Evolutionary conservation across 805 yeast species (phyloP).

Genomic region (Myxozyma geophila): DNA sequence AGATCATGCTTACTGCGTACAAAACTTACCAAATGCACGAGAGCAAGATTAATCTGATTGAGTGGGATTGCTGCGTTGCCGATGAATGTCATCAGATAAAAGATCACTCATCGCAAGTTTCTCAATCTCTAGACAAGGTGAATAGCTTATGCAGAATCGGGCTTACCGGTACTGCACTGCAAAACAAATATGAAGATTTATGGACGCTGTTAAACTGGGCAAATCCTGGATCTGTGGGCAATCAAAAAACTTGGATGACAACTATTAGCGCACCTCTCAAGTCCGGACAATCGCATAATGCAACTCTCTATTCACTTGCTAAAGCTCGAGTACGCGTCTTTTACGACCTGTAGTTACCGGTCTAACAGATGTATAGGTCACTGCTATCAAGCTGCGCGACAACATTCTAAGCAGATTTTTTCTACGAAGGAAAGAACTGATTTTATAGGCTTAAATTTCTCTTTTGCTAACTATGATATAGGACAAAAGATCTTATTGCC

Average conservation of each 20-base stretch:
- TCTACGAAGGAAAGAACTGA: not conserved
- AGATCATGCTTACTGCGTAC: constrained; percentile 31
- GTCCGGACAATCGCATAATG: constrained; percentile 30
- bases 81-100: constrained; percentile 33
- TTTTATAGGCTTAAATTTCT: not conserved
- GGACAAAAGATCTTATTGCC: constrained; percentile 33
- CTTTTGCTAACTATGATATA: not conserved
- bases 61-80: constrained; percentile 30
- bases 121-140: constrained; percentile 20
- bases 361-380: not conserved
- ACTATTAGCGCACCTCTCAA: constrained; percentile 22
- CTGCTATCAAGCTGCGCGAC: constrained; percentile 7
- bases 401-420: not conserved
- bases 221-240: constrained; percentile 29
- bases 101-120: constrained; percentile 15
- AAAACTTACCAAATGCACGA: constrained; percentile 22
- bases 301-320: constrained; percentile 18
- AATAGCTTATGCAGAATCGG: constrained; percentile 33
- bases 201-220: constrained; percentile 33
- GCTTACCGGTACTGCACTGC: constrained; percentile 34
- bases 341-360: not conserved
- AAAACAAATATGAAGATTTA: constrained; percentile 30
- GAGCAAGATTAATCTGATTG: constrained; percentile 20
- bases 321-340: constrained; percentile 14
- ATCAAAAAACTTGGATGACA: constrained; percentile 13